phyloP scores from a whole-genome alignment of 208 protist species.

The Wallacemonas rigidus region DNA sequence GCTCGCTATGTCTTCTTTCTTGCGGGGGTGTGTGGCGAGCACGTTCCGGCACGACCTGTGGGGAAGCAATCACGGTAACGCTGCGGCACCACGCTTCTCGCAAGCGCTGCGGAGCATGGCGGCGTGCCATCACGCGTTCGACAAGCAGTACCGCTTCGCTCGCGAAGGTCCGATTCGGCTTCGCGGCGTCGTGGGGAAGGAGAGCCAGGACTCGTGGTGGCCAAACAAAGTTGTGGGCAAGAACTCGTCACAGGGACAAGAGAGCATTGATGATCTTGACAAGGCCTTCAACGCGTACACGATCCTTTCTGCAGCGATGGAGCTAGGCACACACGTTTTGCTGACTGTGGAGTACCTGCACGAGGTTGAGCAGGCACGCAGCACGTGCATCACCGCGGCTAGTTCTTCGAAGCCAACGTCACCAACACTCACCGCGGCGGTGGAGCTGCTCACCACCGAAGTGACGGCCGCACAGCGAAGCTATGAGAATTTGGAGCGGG shows the following conservation, averaged over 20 bases:
- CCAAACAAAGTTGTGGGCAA: not conserved
- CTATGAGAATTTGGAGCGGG: conserved; percentile 21
- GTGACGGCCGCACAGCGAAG: conserved; percentile 16
- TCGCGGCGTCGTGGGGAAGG: not conserved
- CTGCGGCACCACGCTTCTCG: conserved; percentile 1
- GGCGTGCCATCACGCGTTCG: conserved; percentile 10
- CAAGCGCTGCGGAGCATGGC: not conserved
- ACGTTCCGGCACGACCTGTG: conserved; percentile 26
- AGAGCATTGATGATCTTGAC: conserved; percentile 11
- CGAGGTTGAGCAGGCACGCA: not conserved
- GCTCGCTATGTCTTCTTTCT: conserved; percentile 23
- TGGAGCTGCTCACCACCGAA: conserved; percentile 6
- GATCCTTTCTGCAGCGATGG: not conserved
- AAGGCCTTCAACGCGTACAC: conserved; percentile 3
- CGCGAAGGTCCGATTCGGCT: conserved; percentile 3
- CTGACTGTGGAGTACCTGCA: not conserved
- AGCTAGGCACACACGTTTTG: conserved; percentile 12
- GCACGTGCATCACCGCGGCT: not conserved
- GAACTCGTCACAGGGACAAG: conserved; percentile 2
- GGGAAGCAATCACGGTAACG: conserved; percentile 11
- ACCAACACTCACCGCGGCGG: not conserved
- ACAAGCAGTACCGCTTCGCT: conserved; percentile 8
- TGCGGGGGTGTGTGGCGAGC: conserved; percentile 27
- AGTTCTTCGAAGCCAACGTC: not conserved
- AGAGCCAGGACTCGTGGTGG: conserved; percentile 14